Percentiles rank a stretch among this genome's conserved stretches.
phyloP scores from a whole-genome alignment of 2,329 filamentous ascomycete genomes.

The Apiospora aurea region DNA sequence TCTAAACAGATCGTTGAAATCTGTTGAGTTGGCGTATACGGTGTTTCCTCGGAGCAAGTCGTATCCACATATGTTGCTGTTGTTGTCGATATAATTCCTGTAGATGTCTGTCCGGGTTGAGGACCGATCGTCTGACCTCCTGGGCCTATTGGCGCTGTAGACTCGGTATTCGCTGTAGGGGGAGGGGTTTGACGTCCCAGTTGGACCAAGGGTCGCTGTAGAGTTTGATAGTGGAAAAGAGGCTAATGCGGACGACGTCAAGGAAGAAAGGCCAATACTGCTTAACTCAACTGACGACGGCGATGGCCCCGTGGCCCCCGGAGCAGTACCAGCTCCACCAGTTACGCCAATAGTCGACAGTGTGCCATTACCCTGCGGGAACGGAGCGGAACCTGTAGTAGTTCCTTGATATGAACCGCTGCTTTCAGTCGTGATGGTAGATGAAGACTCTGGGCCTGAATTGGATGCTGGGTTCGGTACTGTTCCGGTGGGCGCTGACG shows the following conservation, averaged over 20 bases:
- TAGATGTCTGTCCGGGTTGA: constrained; percentile 6
- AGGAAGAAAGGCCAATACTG: not conserved
- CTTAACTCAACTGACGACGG: constrained; percentile 14
- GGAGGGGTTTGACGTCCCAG: not conserved
- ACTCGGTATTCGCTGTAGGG: constrained; percentile 1
- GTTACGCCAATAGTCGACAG: not conserved
- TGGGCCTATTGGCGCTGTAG: not conserved
- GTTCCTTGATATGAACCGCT: not conserved
- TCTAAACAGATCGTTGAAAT: not conserved
- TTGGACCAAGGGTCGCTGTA: constrained; percentile 12
- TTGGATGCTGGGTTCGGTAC: not conserved
- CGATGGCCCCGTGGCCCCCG: not conserved
- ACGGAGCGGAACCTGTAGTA: not conserved
- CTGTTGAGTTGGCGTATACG: not conserved
- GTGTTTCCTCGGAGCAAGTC: constrained; percentile 24
- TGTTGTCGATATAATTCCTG: not conserved
- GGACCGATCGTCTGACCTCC: constrained; percentile 22
- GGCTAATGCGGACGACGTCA: constrained; percentile 29
- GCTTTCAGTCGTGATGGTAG: not conserved
- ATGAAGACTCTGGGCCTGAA: not conserved
- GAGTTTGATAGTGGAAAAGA: constrained; percentile 31
- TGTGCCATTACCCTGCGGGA: not conserved
- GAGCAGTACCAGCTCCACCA: not conserved
- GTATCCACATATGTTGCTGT: constrained; percentile 5
- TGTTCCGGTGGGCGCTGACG: not conserved